Percentiles rank a stretch among this genome's conserved stretches.
These are phyloP conservation scores for Diaporthe humulicola DNA, from an alignment of 2,329 filamentous ascomycete genomes.

Conservation along the genomic window DNA sequence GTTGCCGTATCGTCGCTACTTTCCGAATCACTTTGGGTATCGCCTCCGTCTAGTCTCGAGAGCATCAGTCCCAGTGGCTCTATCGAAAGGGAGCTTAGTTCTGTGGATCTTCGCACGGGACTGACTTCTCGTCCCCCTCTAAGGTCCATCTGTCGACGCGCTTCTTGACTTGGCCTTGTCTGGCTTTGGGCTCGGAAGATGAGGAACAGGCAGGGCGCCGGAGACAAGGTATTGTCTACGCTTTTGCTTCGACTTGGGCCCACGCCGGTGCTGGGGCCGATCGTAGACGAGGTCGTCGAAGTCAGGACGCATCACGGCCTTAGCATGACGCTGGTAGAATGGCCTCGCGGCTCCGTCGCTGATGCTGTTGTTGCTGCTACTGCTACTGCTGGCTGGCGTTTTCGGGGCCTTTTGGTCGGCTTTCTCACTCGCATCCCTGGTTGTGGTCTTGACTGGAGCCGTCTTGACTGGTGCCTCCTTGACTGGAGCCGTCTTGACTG, in stretches of 20 bases:
- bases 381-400: neutral
- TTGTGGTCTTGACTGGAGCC: neutral
- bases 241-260: neutral
- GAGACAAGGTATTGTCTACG: constrained; percentile 1
- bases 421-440: neutral
- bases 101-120: neutral
- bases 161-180: neutral
- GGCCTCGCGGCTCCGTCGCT: constrained; percentile 7
- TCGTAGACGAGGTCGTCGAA: constrained; percentile 36
- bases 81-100: neutral
- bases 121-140: constrained; percentile 1
- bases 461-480: neutral
- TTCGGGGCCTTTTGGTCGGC: neutral
- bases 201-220: constrained; percentile 29
- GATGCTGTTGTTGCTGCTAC: neutral
- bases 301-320: constrained; percentile 29
- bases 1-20: neutral
- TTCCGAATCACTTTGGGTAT: constrained; percentile 1
- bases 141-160: constrained; percentile 5
- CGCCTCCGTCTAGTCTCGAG: constrained; percentile 21
- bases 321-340: constrained; percentile 36
- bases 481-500: neutral
- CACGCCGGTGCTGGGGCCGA: neutral
- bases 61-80: constrained; percentile 10
- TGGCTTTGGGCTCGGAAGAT: constrained; percentile 2